phyloP scores from a whole-genome alignment of 192 early-diverging fungal species.

The Coemansia sp. region DNA sequence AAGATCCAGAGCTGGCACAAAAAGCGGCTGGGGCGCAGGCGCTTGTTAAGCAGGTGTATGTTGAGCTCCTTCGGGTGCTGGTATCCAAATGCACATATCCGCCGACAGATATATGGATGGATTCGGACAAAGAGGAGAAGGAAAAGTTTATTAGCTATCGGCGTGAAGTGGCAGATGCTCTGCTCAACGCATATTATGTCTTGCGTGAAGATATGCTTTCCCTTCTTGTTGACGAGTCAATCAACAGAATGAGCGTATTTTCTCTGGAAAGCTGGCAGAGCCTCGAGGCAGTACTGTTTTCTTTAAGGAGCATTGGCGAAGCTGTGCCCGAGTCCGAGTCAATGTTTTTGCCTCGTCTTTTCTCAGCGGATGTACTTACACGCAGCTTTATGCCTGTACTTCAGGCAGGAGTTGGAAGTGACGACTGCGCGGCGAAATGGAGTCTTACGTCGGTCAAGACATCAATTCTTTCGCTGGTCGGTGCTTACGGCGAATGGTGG shows the following conservation, averaged over 20 bases:
- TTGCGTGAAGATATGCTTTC: constrained; percentile 61
- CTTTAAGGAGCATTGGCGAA: constrained; percentile 65
- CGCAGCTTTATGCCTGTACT: constrained; percentile 40
- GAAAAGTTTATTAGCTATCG: constrained; percentile 65
- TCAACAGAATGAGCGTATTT: constrained; percentile 23
- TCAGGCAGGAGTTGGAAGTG: constrained; percentile 30
- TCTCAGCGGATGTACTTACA: constrained; percentile 55
- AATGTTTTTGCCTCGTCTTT: constrained; percentile 61
- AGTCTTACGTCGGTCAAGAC: constrained; percentile 28
- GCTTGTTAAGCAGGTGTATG: constrained; percentile 53
- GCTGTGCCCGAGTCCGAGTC: constrained; percentile 59
- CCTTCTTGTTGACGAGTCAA: constrained; percentile 39
- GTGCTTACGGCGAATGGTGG: constrained; percentile 71
- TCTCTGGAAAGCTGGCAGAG: constrained; percentile 30
- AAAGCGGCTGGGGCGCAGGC: constrained; percentile 16
- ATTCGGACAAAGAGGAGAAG: constrained; percentile 59
- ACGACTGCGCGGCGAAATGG: constrained; percentile 26
- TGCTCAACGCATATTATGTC: constrained; percentile 69
- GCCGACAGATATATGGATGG: constrained; percentile 52
- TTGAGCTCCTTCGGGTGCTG: constrained; percentile 57
- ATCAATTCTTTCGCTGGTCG: constrained; percentile 38
- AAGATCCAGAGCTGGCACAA: constrained; percentile 10
- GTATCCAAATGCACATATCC: constrained; percentile 63
- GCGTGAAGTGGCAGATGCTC: constrained; percentile 73
- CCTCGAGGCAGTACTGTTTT: constrained; percentile 66